These are phyloP conservation scores for Tetrahymena thermophila DNA, from an alignment of 73 alveolate species.

Conservation along the genomic window DNA sequence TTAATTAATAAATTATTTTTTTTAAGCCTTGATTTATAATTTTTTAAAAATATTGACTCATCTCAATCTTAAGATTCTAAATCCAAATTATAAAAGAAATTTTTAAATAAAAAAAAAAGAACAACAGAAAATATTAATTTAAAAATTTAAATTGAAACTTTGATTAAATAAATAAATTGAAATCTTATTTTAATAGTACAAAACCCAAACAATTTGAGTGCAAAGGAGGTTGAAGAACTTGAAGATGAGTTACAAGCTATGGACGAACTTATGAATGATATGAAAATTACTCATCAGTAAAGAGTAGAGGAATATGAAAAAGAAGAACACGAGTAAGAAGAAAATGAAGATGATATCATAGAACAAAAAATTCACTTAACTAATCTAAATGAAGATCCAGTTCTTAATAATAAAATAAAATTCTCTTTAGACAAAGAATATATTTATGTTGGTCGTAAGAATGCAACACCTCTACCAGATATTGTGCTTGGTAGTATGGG, in stretches of 20 bases:
- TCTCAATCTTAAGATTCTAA: background rate
- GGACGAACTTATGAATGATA: conserved; percentile 45
- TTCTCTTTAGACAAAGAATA: conserved; percentile 63
- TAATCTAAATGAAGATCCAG: conserved; percentile 91
- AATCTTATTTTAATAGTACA: background rate
- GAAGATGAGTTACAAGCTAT: conserved; percentile 58
- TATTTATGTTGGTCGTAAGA: conserved; percentile 79
- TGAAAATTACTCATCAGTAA: conserved; percentile 56
- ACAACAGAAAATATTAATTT: no score
- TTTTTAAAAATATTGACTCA: no score
- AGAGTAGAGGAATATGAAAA: conserved; percentile 61
- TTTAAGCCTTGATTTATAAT: no score
- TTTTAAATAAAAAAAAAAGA: no score
- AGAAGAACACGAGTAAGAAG: conserved; percentile 45
- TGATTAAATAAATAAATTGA: no score
- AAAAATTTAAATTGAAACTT: no score
- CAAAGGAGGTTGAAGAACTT: conserved; percentile 53
- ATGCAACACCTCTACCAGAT: conserved; percentile 86
- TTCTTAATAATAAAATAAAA: conserved; percentile 72
- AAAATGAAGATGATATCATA: conserved; percentile 42
- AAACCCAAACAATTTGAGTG: conserved; percentile 8
- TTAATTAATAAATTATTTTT: no score
- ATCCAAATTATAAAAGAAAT: background rate
- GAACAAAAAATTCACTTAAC: conserved; percentile 70
- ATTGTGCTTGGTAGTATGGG: conserved; percentile 85